A percentile compares a stretch with the other conserved stretches of the same genome.
Conservation (phyloP, 148 eudicot species). For the Chenopodium berlandieri region DNA sequence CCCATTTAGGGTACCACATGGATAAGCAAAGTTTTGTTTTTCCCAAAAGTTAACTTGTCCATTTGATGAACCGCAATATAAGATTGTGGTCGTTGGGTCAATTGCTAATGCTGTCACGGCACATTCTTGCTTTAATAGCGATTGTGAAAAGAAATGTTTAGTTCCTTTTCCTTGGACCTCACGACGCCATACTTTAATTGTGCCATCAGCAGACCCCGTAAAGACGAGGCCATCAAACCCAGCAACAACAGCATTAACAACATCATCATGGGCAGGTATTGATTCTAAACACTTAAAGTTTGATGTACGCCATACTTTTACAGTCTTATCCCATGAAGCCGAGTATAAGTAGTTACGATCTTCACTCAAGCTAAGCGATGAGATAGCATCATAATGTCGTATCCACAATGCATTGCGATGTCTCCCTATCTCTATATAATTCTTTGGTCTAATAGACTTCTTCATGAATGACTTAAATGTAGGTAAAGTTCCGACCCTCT, state of each 20-base stretch:
- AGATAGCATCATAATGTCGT: constrained; percentile 65
- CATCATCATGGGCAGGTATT: constrained; percentile 66
- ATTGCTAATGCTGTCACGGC: constrained; percentile 69
- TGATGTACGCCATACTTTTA: constrained; percentile 64
- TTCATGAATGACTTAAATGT: constrained; percentile 57
- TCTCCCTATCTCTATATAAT: constrained; percentile 47
- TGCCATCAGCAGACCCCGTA: constrained; percentile 73
- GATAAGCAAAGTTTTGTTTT: constrained; percentile 29
- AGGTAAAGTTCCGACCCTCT: constrained; percentile 63
- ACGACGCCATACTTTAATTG: constrained; percentile 64
- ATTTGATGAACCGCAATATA: constrained; percentile 69
- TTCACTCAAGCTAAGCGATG: constrained; percentile 63
- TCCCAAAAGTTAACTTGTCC: constrained; percentile 66
- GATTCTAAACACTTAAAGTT: constrained; percentile 74
- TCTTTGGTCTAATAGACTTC: constrained; percentile 55
- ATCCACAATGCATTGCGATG: constrained; percentile 49
- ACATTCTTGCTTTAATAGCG: constrained; percentile 61
- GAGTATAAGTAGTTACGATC: constrained; percentile 57
- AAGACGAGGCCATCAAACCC: constrained; percentile 68
- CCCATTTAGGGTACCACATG: constrained; percentile 45
- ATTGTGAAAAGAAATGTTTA: constrained; percentile 64
- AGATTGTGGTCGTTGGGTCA: constrained; percentile 32
- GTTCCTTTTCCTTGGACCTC: constrained; percentile 78
- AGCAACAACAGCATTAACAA: constrained; percentile 63
- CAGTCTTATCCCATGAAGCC: constrained; percentile 66